Base-by-base conservation (phyloP, 495 filamentous ascomycete species). In the Hamigera avellanea region DNA sequence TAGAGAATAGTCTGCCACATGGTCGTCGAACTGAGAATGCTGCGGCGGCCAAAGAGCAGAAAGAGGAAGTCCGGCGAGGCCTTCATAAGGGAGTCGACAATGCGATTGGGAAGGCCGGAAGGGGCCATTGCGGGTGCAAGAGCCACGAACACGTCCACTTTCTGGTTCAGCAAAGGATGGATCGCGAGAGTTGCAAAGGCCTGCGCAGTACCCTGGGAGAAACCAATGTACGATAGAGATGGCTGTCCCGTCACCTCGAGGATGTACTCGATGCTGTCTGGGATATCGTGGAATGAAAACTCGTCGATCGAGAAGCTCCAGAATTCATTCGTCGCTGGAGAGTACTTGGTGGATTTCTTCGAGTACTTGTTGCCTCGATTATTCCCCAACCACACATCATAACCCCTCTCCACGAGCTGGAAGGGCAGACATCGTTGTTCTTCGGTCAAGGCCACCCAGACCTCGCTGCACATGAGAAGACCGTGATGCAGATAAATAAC, bases 301-400 rank as follows among this genome's bases (percentile, higher is more conserved):
- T 98, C 81, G 50, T 98, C 91, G 49, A 98, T 94, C 8, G 83
- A 93, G 42, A 96, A 98, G 59, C 95, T 76, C 91, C 91, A 98
- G 50, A 98, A 98, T 19, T 75, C 67, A 21, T 70, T 72, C 0
- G 80, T 78, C 6, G 74, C 75, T 0, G 91, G 87, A 5, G 86
- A 77, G 35, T 63, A 69, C 26, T 75, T 64, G 25, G 83, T 70
- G 0, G 77, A 89, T 56, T 96, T 98, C 56, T 96, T 98, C 19
- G 86, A 91, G 56, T 98, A 98, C 50, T 98, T 98, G 66, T 98
- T 98, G 15, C 91, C 91, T 6, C 91, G 75, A 50, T 98, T 98
- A 48, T 98, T 98, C 13, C 91, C 91, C 37, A 96, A 64, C 91
- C 91, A 98, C 43, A 96, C 88, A 70, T 98, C 91, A 48, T 91